Evolutionary conservation across 768 basidiomycete genomes (phyloP).

Genomic region (Pleurotus tuber-regium): DNA sequence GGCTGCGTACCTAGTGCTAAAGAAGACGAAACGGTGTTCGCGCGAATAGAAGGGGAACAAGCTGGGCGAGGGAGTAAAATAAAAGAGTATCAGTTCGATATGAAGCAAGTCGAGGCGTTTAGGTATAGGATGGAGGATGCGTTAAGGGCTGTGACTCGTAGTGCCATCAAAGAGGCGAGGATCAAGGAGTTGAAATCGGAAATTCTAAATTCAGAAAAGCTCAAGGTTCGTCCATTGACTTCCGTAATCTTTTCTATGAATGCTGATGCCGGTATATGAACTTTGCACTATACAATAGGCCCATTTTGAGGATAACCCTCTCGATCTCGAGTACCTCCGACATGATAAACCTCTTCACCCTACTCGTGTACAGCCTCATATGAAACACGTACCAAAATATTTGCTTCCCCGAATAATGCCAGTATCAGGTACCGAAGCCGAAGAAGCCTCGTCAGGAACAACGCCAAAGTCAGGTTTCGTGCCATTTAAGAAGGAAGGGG

Average conservation of each 20-base stretch:
- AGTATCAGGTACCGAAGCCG: conserved; percentile 39
- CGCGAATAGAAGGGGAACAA: conserved; percentile 75
- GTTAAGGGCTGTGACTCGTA: conserved; percentile 81
- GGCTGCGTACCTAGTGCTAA: conserved; percentile 66
- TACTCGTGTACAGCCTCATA: conserved; percentile 84
- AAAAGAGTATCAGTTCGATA: conserved; percentile 92
- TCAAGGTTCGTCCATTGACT: conserved; percentile 65
- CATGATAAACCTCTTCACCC: conserved; percentile 96
- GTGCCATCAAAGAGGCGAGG: conserved; percentile 84
- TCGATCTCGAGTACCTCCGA: conserved; percentile 86
- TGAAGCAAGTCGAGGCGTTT: conserved; percentile 96
- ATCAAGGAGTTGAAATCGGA: conserved; percentile 93
- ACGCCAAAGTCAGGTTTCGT: conserved; percentile 57
- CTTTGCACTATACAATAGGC: conserved; percentile 50
- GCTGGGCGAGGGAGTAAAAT: conserved; percentile 55
- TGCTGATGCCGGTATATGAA: conserved; percentile 5
- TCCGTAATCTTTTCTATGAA: neutral
- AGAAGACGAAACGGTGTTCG: conserved; percentile 75
- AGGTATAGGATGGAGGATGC: conserved; percentile 98
- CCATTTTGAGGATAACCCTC: conserved; percentile 96
- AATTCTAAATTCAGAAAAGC: conserved; percentile 92
- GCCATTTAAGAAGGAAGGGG: conserved; percentile 64
- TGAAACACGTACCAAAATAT: conserved; percentile 95
- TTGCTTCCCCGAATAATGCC: conserved; percentile 80
- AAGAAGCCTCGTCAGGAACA: conserved; percentile 15